Evolutionary conservation across 2,329 filamentous ascomycete genomes (phyloP), one percentile per base, ranked within the genome.

Genomic region (Lachnellula occidentalis): DNA sequence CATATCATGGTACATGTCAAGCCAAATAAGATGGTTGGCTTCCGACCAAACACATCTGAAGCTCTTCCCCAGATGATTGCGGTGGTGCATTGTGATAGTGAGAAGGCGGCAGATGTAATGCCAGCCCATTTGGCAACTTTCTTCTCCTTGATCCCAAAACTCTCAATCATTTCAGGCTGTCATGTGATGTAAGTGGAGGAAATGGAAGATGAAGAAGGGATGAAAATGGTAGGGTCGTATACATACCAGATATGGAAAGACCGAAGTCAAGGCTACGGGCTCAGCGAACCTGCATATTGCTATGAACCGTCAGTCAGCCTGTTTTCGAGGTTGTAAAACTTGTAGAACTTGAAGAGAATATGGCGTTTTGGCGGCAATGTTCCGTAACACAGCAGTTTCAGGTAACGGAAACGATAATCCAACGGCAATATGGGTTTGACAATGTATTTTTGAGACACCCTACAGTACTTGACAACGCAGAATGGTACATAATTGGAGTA

Each of bases 91-190:
- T 92, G 88, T 31, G 81, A 78, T 11, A 90, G 70, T 2, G 88
- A 88, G 70, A 91, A 90, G 58, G 84, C 77, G 43, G 86, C 84
- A 1, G 85, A 85, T 5, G 85, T 87, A 54, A 90, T 73, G 50
- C 87, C 87, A n/a, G 86, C 88, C 86, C 87, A 92, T 74, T 85
- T 87, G 42, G 88, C 88, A 22, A 95, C 81, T 45, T 90, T 78
- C 62, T 87, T 81, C 61, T 83, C 79, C 7, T 81, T 77, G 15
- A 95, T 76, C 9, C 87, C 84, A 60, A 95, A 90, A 67, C 83
- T 86, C 63, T 85, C 80, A 54, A 95, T 87, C 88, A 95, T 94
- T 71, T 92, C 88, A 11, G 88, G 88, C 60, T 86, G 77, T 62
- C 78, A 80, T 15, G 7, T 19, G n/a, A 19, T 55, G 43, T 66